phyloP scores from a whole-genome alignment of 1,139 yeast species.

The Pichia sp. region DNA sequence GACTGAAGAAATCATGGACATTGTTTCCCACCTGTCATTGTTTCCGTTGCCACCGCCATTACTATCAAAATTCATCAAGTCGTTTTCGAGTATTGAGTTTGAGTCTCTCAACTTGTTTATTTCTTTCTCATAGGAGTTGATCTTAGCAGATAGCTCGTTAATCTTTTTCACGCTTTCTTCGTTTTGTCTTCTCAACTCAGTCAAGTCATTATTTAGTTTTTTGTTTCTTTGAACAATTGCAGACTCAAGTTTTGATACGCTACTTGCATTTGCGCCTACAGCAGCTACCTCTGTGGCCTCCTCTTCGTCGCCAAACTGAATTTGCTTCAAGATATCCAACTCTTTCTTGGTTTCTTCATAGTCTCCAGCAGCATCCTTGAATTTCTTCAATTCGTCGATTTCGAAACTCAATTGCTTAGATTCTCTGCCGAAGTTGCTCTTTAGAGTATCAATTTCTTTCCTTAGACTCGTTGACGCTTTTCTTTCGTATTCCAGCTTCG shows the following conservation, averaged over 20 bases:
- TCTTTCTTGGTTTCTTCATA: slow-evolving; percentile 79
- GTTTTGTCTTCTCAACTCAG: slow-evolving; percentile 51
- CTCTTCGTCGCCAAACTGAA: slow-evolving; percentile 56
- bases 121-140: slow-evolving; percentile 37
- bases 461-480: slow-evolving; percentile 34
- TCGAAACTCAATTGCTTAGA: slow-evolving; percentile 46
- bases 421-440: slow-evolving; percentile 36
- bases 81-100: slow-evolving; percentile 67
- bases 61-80: slow-evolving; percentile 48
- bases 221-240: slow-evolving; percentile 57
- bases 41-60: slow-evolving; percentile 17
- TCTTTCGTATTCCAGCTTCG: slow-evolving; percentile 55
- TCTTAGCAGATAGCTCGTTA: slow-evolving; percentile 36
- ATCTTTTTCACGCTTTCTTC: slow-evolving; percentile 37
- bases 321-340: slow-evolving; percentile 62
- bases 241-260: slow-evolving; percentile 36
- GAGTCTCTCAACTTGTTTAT: slow-evolving; percentile 37
- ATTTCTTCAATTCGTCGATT: slow-evolving; percentile 44
- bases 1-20: slow-evolving; percentile 63
- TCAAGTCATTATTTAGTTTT: slow-evolving; percentile 55
- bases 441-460: slow-evolving; percentile 30
- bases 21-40: slow-evolving; percentile 50
- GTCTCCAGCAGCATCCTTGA: slow-evolving; percentile 47
- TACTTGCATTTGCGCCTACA: neutral
- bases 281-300: slow-evolving; percentile 19